Base-by-base conservation (phyloP, 1,139 yeast species). In the Meyerozyma smithsonii region DNA sequence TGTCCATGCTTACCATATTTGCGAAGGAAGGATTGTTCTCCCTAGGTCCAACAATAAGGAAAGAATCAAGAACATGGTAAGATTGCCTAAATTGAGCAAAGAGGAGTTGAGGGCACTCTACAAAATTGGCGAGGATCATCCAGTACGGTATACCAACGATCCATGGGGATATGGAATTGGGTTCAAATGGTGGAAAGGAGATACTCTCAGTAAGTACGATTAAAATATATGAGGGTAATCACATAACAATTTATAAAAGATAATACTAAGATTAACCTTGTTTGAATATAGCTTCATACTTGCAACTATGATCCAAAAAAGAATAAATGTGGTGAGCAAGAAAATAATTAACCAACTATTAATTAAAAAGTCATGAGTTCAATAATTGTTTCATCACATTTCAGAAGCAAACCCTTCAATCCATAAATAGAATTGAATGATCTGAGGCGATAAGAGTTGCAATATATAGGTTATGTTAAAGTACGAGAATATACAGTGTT, bases 51-150 rank as follows among this genome's bases (percentile, higher is more conserved):
- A 70, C 3, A 68, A 68, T 39, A 54, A 62, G 36, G 64, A 62
- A 15, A 58, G 73, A 49, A 65, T 68, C 40, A 61, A 52, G 43
- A 51, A 54, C 1, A 62, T 50, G 35, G 46, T 56, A 4, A 48
- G 55, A 34, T 57, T 72, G 39, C 75, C 75, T 2, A 62, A 62
- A 7, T 56, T 77, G 37, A 58, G 72, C 1, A 46, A 56, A 17
- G 72, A 72, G 14, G 84, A 78, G 24, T 50, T 78, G 36, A 50
- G 52, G 0, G 48, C 49, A 5, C 56, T 79, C 41, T 73, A 72
- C 45, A 46, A 67, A 20, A 45, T 70, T 37, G 84, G 84, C 6
- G 57, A 46, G 5, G 53, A 62, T 3, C 51, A 73, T 14, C 79
- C 82, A 16, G 61, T 46, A 23, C 55, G 74, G 43, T 62, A 64